Evolutionary conservation across 805 yeast genomes (phyloP).

Genomic region (Metschnikowia matae): DNA sequence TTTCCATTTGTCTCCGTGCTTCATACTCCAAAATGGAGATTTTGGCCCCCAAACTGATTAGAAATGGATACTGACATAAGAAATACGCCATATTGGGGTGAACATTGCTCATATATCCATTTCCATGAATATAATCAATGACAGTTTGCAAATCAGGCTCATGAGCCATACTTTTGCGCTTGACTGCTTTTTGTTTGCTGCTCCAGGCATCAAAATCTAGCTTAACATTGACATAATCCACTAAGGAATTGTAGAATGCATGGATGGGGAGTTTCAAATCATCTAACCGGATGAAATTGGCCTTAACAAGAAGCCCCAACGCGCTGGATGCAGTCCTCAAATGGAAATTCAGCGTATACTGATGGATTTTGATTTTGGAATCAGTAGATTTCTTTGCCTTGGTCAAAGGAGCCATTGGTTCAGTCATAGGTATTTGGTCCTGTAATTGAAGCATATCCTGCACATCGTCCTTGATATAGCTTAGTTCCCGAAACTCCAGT

Average conservation of each 20-base stretch:
- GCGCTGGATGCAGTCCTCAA: constrained; percentile 61
- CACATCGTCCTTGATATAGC: constrained; percentile 15
- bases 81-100: constrained; percentile 30
- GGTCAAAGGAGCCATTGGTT: not conserved
- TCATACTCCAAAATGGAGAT: constrained; percentile 78
- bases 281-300: constrained; percentile 40
- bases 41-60: constrained; percentile 78
- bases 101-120: constrained; percentile 13
- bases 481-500: constrained; percentile 10
- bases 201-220: constrained; percentile 83
- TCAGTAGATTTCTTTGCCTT: constrained; percentile 12
- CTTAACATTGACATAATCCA: constrained; percentile 72
- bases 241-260: constrained; percentile 71
- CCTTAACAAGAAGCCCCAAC: constrained; percentile 50
- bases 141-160: constrained; percentile 38
- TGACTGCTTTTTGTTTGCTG: constrained; percentile 24
- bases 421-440: not conserved
- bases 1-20: constrained; percentile 74
- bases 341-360: constrained; percentile 82
- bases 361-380: constrained; percentile 45
- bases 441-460: constrained; percentile 8
- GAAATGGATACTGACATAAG: constrained; percentile 84
- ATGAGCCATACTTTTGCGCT: not conserved
- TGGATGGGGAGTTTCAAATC: constrained; percentile 28
- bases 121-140: constrained; percentile 47